Evolutionary conservation across 1,139 yeast species (phyloP).

Genomic region (Suhomyces bokatorum): DNA sequence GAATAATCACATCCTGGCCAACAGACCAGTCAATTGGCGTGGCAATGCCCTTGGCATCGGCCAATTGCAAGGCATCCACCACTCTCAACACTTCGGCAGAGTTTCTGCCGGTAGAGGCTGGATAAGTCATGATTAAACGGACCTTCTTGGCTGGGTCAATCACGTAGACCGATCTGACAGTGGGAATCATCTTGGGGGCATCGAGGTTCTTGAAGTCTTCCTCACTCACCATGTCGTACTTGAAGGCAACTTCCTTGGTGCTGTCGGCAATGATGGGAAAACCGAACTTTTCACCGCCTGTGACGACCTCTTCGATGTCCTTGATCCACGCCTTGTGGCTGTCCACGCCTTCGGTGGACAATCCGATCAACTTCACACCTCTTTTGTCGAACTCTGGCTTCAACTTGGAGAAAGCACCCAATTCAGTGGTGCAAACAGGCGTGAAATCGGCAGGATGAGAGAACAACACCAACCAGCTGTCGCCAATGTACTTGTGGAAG

Average conservation of each 20-base stretch:
- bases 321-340: slow-evolving; percentile 80
- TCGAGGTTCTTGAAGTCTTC: slow-evolving; percentile 21
- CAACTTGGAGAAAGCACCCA: slow-evolving; percentile 82
- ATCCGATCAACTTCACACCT: slow-evolving; percentile 73
- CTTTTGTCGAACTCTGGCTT: slow-evolving; percentile 81
- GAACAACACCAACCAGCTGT: slow-evolving; percentile 76
- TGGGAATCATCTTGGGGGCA: slow-evolving; percentile 31
- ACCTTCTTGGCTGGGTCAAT: slow-evolving; percentile 79
- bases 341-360: slow-evolving; percentile 70
- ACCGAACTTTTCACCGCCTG: slow-evolving; percentile 55
- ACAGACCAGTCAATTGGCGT: slow-evolving; percentile 88
- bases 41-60: slow-evolving; percentile 69
- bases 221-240: slow-evolving; percentile 66
- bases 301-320: slow-evolving; percentile 72
- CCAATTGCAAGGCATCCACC: slow-evolving; percentile 74
- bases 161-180: slow-evolving; percentile 80
- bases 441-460: slow-evolving; percentile 90
- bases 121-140: slow-evolving; percentile 73
- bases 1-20: slow-evolving; percentile 84
- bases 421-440: slow-evolving; percentile 87
- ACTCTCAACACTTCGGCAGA: slow-evolving; percentile 84
- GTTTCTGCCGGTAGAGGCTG: slow-evolving; percentile 86
- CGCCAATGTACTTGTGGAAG: slow-evolving; percentile 75
- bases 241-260: slow-evolving; percentile 63
- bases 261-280: slow-evolving; percentile 86